Percentiles rank a stretch among this genome's conserved stretches.
Conservation (phyloP, 441 rosid species). For the Isatis lusitanica region DNA sequence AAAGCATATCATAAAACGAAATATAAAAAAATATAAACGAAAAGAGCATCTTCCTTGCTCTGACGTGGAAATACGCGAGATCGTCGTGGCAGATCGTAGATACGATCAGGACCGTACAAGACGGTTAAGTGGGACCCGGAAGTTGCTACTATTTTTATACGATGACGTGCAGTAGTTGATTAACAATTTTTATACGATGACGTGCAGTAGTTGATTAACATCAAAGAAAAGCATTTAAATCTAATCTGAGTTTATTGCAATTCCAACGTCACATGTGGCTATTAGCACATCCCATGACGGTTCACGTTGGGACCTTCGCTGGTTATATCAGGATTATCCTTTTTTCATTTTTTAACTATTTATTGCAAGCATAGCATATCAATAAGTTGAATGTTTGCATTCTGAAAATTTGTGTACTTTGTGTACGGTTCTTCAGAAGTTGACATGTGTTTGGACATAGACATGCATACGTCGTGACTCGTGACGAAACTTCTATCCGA, state of each 20-base stretch:
- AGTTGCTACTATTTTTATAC: not conserved
- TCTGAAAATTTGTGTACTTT: not conserved
- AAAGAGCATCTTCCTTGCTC: constrained; percentile 19
- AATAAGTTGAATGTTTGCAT: not conserved
- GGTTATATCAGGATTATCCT: not conserved
- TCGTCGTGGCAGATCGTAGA: constrained; percentile 29
- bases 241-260: constrained; percentile 4
- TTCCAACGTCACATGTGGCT: constrained; percentile 14
- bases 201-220: not conserved
- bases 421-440: constrained; percentile 25
- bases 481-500: not conserved
- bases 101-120: constrained; percentile 10
- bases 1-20: not conserved
- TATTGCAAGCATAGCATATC: not conserved
- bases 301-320: constrained; percentile 18
- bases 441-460: not conserved
- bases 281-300: not conserved
- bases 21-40: not conserved
- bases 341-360: not conserved
- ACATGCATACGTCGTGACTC: not conserved
- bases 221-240: constrained; percentile 4
- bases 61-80: constrained; percentile 36
- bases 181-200: not conserved
- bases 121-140: not conserved
- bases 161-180: not conserved